These are phyloP conservation scores for Penicillium sp. DNA, from an alignment of 2,329 filamentous ascomycete genomes.

Conservation along the genomic window DNA sequence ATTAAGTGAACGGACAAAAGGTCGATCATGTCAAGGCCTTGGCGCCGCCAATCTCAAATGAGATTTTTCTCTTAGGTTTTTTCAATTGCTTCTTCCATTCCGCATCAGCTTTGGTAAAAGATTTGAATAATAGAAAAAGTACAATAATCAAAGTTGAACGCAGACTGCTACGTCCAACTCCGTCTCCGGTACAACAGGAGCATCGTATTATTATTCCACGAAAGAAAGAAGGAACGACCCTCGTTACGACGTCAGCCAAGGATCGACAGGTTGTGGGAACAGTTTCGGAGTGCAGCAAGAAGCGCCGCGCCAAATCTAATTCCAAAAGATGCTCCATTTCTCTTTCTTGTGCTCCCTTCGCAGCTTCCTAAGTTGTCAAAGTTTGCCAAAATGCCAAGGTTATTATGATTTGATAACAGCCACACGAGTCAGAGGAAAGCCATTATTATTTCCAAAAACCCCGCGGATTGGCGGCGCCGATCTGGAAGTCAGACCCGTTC, in stretches of 20 bases:
- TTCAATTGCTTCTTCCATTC: not conserved
- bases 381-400: too few species aligned
- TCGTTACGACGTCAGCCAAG: slow-evolving; percentile 22
- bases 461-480: not conserved
- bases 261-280: slow-evolving; percentile 21
- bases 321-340: not conserved
- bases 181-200: not conserved
- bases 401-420: not conserved
- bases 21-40: not conserved
- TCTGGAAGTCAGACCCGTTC: not conserved
- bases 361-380: not conserved
- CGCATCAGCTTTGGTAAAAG: not conserved
- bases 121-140: not conserved
- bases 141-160: not conserved
- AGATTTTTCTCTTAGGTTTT: not conserved
- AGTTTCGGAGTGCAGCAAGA: slow-evolving; percentile 7
- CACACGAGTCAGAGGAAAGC: not conserved
- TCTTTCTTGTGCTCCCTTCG: not conserved
- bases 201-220: not conserved
- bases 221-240: not conserved
- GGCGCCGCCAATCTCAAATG: not conserved
- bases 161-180: not conserved
- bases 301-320: not conserved
- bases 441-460: not conserved
- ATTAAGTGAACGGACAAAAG: not conserved